Evolutionary conservation across 495 filamentous ascomycete genomes (phyloP).

Genomic region (Platismatia glauca): DNA sequence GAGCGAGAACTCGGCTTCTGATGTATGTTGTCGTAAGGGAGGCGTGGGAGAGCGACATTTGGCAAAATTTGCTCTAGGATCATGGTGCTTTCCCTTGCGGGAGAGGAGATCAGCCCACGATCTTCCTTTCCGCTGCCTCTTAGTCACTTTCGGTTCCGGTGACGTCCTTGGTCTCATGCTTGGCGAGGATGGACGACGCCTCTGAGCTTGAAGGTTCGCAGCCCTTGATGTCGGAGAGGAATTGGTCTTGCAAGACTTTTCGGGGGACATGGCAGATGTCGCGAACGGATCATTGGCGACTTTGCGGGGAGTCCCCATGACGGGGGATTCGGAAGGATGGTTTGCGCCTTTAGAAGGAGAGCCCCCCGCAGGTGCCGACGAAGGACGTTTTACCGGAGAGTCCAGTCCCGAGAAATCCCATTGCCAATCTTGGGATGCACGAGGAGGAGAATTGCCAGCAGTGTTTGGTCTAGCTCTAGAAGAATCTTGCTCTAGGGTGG

Average conservation of each 20-base stretch:
- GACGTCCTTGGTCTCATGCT: constrained; percentile 22
- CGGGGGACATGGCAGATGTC: not conserved
- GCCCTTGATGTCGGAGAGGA: not conserved
- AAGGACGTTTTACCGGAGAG: constrained; percentile 2
- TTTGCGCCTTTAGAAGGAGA: not conserved
- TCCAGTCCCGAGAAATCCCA: constrained; percentile 7
- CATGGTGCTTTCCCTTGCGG: constrained; percentile 49
- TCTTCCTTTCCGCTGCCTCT: constrained; percentile 71
- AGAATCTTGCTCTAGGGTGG: not conserved
- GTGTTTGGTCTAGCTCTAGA: constrained; percentile 6
- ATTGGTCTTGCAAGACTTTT: not conserved
- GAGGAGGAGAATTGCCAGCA: not conserved
- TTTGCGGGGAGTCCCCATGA: not conserved
- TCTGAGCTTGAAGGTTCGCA: constrained; percentile 2
- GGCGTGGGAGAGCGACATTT: constrained; percentile 30
- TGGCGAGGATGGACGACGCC: not conserved
- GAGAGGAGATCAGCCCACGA: constrained; percentile 60
- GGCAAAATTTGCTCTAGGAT: constrained; percentile 30
- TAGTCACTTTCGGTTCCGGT: constrained; percentile 46
- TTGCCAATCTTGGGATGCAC: not conserved
- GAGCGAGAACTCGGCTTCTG: constrained; percentile 28
- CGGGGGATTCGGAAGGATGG: not conserved
- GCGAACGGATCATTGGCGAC: not conserved
- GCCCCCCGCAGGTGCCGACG: constrained; percentile 6
- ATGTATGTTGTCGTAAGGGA: constrained; percentile 26